Evolutionary conservation across 768 basidiomycete genomes (phyloP).

Genomic region (Rhodotorula babjevae): DNA sequence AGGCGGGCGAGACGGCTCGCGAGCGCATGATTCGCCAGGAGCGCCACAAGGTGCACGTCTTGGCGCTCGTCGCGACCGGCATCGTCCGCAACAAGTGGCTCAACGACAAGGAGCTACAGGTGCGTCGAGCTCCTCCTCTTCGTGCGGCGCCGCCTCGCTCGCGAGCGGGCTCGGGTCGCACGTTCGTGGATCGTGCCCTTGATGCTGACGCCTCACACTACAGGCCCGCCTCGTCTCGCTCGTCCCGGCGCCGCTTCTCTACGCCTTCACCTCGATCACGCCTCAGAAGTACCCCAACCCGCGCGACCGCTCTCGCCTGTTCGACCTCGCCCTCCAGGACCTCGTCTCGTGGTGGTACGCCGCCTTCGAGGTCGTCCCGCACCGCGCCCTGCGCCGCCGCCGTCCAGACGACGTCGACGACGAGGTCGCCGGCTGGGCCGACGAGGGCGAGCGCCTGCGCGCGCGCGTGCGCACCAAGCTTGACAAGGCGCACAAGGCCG

Average conservation of each 20-base stretch:
- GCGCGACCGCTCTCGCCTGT: conserved; percentile 74
- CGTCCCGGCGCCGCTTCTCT: conserved; percentile 73
- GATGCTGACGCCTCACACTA: background rate
- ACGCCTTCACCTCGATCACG: conserved; percentile 73
- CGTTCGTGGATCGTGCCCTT: no score
- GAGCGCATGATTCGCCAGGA: conserved; percentile 71
- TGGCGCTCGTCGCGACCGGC: conserved; percentile 71
- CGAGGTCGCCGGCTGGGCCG: conserved; percentile 17
- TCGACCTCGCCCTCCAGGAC: conserved; percentile 70
- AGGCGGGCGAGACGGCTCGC: conserved; percentile 2
- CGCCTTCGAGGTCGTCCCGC: conserved; percentile 57
- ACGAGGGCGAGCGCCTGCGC: background rate
- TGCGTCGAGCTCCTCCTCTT: conserved; percentile 47
- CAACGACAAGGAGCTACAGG: conserved; percentile 76
- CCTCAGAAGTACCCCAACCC: conserved; percentile 74
- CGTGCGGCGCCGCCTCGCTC: no score
- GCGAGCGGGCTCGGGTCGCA: no score
- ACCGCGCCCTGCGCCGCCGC: conserved; percentile 10
- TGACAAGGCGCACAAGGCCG: background rate
- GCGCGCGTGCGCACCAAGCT: background rate
- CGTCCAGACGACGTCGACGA: conserved; percentile 15
- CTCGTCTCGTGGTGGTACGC: conserved; percentile 81
- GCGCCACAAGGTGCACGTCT: conserved; percentile 83
- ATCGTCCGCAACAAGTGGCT: conserved; percentile 73
- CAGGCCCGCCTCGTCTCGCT: conserved; percentile 85